Percentiles rank a stretch among this genome's conserved stretches.
Evolutionary conservation across 345 rosid genomes (phyloP).

Genomic region (Nephelium lappaceum): DNA sequence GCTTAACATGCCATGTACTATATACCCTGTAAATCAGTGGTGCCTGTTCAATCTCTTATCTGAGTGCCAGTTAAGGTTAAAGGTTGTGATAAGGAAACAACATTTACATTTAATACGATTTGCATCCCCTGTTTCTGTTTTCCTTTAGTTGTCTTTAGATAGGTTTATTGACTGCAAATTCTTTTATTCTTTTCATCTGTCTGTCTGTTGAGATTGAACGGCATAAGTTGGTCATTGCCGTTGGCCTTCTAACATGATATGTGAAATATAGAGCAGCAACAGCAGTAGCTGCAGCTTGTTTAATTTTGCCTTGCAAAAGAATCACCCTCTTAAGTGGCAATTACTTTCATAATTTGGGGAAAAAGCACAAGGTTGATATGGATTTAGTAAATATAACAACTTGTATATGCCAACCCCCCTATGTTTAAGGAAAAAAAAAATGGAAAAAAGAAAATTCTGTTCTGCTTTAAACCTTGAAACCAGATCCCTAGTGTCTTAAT

Average conservation of each 20-base stretch:
- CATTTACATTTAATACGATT: not conserved
- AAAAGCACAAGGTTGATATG: not conserved
- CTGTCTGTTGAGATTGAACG: not conserved
- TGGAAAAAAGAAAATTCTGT: not conserved
- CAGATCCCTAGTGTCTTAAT: slow-evolving; percentile 11
- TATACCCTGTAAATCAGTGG: not conserved
- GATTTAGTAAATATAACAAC: slow-evolving; percentile 4
- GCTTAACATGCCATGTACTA: not conserved
- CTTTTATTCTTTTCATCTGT: not conserved
- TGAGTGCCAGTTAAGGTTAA: not conserved
- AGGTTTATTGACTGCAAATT: not conserved
- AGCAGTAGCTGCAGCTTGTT: not conserved
- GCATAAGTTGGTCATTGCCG: not conserved
- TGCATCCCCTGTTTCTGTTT: not conserved
- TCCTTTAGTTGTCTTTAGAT: not conserved
- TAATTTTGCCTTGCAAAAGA: not conserved
- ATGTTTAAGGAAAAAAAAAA: not conserved
- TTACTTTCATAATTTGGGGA: not conserved
- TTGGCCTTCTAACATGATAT: not conserved
- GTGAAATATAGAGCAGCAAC: not conserved
- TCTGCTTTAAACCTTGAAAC: not conserved
- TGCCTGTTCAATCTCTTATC: not conserved
- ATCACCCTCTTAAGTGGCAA: not conserved
- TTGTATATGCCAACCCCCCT: not conserved
- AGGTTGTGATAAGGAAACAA: not conserved